Conservation (phyloP, 2,329 filamentous ascomycete species). For the Botrytis aclada region DNA sequence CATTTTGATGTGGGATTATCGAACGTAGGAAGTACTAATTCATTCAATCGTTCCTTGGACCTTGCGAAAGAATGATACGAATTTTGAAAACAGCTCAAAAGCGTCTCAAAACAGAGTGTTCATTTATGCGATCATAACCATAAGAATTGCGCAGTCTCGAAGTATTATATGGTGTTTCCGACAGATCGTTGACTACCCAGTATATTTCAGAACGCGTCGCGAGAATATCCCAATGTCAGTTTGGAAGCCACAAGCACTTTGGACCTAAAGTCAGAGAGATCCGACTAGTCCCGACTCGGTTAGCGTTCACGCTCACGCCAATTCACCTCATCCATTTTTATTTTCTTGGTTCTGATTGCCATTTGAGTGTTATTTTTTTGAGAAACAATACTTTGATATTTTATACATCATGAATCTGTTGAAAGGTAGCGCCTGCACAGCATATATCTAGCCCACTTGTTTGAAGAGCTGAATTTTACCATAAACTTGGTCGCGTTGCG, state of each 20-base stretch:
- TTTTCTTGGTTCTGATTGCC: no score
- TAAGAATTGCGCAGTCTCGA: neutral
- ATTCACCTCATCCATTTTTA: neutral
- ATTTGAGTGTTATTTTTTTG: neutral
- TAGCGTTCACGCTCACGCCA: neutral
- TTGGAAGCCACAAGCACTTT: neutral
- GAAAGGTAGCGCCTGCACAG: neutral
- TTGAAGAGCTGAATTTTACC: neutral
- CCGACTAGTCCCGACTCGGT: neutral
- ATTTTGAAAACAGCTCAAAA: constrained; percentile 6
- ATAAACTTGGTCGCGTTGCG: neutral
- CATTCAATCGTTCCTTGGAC: neutral
- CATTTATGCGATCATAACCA: constrained; percentile 8
- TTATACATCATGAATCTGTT: neutral
- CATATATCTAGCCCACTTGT: neutral
- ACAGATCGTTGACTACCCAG: neutral
- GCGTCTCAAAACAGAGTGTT: neutral
- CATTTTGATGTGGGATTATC: constrained; percentile 26
- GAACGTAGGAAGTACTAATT: neutral
- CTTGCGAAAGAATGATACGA: neutral
- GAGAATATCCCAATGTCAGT: constrained; percentile 1
- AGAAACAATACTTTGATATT: neutral
- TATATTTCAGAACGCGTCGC: constrained; percentile 11
- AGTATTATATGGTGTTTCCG: neutral
- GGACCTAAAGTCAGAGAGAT: neutral